phyloP scores from a whole-genome alignment of 2,329 filamentous ascomycete genomes.

The Phyllosticta paracitricarpa region DNA sequence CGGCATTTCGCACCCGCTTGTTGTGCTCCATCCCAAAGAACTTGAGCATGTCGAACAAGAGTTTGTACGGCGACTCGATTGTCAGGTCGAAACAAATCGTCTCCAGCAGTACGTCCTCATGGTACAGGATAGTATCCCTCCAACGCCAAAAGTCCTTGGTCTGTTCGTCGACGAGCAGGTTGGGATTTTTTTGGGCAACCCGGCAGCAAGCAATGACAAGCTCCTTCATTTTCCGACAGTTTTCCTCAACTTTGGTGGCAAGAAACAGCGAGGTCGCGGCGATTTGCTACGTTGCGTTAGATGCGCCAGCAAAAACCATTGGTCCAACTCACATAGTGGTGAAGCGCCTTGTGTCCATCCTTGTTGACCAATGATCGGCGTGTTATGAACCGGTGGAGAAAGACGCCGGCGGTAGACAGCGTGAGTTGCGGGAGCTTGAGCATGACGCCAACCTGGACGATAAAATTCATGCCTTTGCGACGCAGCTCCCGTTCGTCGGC shows the following conservation, averaged over 20 bases:
- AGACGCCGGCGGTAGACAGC: slow-evolving; percentile 81
- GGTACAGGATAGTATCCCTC: slow-evolving; percentile 85
- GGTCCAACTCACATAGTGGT: slow-evolving; percentile 56
- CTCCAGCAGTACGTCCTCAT: slow-evolving; percentile 89
- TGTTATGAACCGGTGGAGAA: slow-evolving; percentile 96
- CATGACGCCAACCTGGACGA: slow-evolving; percentile 86
- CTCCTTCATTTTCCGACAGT: slow-evolving; percentile 90
- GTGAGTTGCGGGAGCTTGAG: slow-evolving; percentile 88
- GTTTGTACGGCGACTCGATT: slow-evolving; percentile 77
- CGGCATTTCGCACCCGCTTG: slow-evolving; percentile 70
- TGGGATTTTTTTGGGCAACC: slow-evolving; percentile 87
- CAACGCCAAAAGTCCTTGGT: slow-evolving; percentile 98
- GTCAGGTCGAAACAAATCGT: slow-evolving; percentile 88
- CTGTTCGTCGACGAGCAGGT: slow-evolving; percentile 86
- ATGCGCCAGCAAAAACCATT: neutral
- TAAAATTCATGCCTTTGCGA: slow-evolving; percentile 92
- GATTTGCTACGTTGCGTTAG: slow-evolving; percentile 47
- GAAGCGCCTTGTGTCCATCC: slow-evolving; percentile 55
- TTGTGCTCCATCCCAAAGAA: slow-evolving; percentile 67
- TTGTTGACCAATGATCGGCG: slow-evolving; percentile 69
- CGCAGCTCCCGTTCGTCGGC: slow-evolving; percentile 71
- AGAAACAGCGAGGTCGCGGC: slow-evolving; percentile 87
- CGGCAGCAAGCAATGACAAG: slow-evolving; percentile 89
- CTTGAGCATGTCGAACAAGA: slow-evolving; percentile 71
- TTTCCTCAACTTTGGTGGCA: slow-evolving; percentile 95